Evolutionary conservation across 192 early-diverging fungal species (phyloP), one percentile per base, ranked within the genome.

Genomic region (Dissophora ornata): DNA sequence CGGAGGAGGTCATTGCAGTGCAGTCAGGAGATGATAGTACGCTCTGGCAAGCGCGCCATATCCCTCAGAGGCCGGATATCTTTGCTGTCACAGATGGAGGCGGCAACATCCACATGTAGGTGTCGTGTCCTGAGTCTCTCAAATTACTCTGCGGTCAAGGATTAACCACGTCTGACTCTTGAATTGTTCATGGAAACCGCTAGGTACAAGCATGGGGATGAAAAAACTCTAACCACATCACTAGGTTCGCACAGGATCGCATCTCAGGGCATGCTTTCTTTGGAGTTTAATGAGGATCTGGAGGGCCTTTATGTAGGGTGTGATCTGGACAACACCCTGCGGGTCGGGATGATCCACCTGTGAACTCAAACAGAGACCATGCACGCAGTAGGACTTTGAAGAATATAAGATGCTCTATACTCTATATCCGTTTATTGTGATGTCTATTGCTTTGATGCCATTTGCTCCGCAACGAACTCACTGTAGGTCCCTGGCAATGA

Each of bases 251-350:
- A 53, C 19, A 36, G 46, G 4, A 34, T 73, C 13, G 44, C 70
- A 18, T 45, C 38, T 3, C 26, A 65, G n/a, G 70, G 54, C 1
- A 59, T 73, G 0, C n/a, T 73, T 0, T 73, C 70, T 9, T 47
- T 73, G 22, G 70, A 73, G 4, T 73, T 73, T 48, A 73, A 73
- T 28, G 70, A 64, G 21, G 56, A 73, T 18, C 29, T 65, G n/a
- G 70, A 73, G 13, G 70, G 70, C 1, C 55, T 73, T 18, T 73
- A 59, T 59, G 62, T 73, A 16, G 62, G 33, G 50, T 59, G 62
- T 22, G 70, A 73, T 45, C 49, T 73, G 13, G 55, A 58, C 45
- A 65, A 65, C 49, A 57, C 50, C 12, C 55, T 65, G 22, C 61
- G 62, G 19, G 42, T 65, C 10, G 70, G 70, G 19, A 64, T 73